Evolutionary conservation across 1,284 basidiomycete species (phyloP), one percentile per base, ranked within the genome.

Genomic region (Cerioporus squamosus): DNA sequence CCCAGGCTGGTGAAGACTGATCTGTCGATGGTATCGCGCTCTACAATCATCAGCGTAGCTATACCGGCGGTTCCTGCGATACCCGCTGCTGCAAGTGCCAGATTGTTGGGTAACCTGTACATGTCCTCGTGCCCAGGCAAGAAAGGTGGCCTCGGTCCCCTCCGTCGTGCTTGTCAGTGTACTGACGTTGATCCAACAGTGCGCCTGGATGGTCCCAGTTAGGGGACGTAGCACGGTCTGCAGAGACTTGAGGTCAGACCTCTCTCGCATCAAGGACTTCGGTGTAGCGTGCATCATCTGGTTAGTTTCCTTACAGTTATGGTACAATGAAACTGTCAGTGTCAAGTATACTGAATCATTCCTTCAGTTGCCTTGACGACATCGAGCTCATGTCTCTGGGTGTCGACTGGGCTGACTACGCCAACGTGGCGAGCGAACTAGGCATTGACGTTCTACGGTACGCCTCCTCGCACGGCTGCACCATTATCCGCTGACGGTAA

Each of bases 41-140:
- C 47, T 29, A 15, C 49, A 8, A 23, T 33, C 18, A 39, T 44
- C 43, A 39, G 22, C 24, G 22, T 59, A 15, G 10, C 45, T n/a
- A 42, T 62, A 12, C 57, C 60, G 2, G 49, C 48, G 2, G 55
- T 57, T 2, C 54, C 60, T 43, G 24, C 60, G 38, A 24, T 62
- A 9, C 60, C 57, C 1, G 24, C 55, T 3, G 14, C 47, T n/a
- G 48, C 48, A 53, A 50, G 62, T 59, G 20, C 68, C 62, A 26
- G 72, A 76, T 23, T 66, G 38, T 73, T 98, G 1, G 97, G 97
- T n/a, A 98, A 98, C 72, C 73, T 99, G 36, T 82, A 92, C 46
- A 75, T 99, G 29, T 95, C 92, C 2, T 96, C 93, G 6, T 98
- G 96, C 76, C 97, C 97, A 0, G 97, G 97, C 8, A 99, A 98